These are phyloP conservation scores for Cicer arietinum DNA, from an alignment of 306 rosid genomes.

Conservation along the genomic window DNA sequence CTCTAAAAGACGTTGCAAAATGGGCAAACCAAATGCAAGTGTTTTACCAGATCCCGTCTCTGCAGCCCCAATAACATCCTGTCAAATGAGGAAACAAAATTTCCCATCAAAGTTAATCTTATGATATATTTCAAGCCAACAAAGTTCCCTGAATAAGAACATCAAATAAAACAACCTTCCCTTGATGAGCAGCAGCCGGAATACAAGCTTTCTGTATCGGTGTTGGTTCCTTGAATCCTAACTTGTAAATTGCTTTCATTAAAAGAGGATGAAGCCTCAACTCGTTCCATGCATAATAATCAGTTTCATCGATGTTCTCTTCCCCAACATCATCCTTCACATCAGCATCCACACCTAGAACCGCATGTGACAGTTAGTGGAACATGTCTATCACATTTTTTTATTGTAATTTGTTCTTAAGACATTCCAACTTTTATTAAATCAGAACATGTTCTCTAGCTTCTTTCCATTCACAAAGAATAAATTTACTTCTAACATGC, in stretches of 20 bases:
- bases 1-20: slow-evolving; percentile 90
- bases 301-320: slow-evolving; percentile 65
- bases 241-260: slow-evolving; percentile 76
- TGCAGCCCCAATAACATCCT: slow-evolving; percentile 98
- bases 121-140: slow-evolving; percentile 2
- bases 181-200: slow-evolving; percentile 97
- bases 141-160: slow-evolving; percentile 40
- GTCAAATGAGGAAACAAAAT: slow-evolving; percentile 47
- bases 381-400: slow-evolving; percentile 15
- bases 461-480: not conserved
- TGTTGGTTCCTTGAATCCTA: slow-evolving; percentile 92
- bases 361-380: slow-evolving; percentile 22
- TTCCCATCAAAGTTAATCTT: slow-evolving; percentile 27
- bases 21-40: slow-evolving; percentile 96
- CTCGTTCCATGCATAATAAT: slow-evolving; percentile 85
- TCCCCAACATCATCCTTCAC: slow-evolving; percentile 53
- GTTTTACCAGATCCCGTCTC: slow-evolving; percentile 99
- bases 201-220: slow-evolving; percentile 93
- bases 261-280: slow-evolving; percentile 90
- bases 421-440: not conserved
- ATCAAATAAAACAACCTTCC: slow-evolving; percentile 73
- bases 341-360: slow-evolving; percentile 53
- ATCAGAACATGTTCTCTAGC: not conserved
- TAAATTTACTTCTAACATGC: not conserved
- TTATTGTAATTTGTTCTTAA: not conserved